A percentile compares a stretch with the other conserved stretches of the same genome.
Conservation (phyloP, 345 rosid species). For the Eucalyptus cloeziana region DNA sequence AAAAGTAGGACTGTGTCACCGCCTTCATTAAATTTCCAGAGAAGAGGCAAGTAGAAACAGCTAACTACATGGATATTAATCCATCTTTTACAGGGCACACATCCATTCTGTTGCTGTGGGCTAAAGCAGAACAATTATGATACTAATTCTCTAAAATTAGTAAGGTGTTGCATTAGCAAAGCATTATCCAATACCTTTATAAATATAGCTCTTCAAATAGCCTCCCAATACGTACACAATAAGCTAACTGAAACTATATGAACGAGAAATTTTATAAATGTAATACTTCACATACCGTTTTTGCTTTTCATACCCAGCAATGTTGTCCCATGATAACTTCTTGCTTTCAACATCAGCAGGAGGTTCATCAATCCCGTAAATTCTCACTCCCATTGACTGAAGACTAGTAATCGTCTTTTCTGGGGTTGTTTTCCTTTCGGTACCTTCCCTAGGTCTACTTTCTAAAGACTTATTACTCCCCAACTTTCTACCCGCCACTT, state of each 20-base stretch:
- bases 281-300: constrained; percentile 28
- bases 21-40: not conserved
- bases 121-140: not conserved
- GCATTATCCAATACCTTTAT: not conserved
- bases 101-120: not conserved
- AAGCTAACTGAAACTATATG: not conserved
- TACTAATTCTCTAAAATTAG: not conserved
- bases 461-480: constrained; percentile 18
- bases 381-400: constrained; percentile 76
- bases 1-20: not conserved
- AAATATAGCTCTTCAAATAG: not conserved
- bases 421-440: constrained; percentile 14
- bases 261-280: not conserved
- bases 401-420: constrained; percentile 48
- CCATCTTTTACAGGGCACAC: not conserved
- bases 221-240: not conserved
- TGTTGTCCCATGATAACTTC: constrained; percentile 80
- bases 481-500: constrained; percentile 44
- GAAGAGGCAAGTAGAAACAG: not conserved
- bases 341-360: constrained; percentile 11
- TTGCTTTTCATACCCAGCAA: constrained; percentile 89
- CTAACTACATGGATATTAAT: not conserved
- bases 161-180: not conserved
- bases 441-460: constrained; percentile 27
- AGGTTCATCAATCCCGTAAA: constrained; percentile 64